These are phyloP conservation scores for Paragyromitra xinjiangensis DNA, from an alignment of 495 filamentous ascomycete species.

Conservation along the genomic window DNA sequence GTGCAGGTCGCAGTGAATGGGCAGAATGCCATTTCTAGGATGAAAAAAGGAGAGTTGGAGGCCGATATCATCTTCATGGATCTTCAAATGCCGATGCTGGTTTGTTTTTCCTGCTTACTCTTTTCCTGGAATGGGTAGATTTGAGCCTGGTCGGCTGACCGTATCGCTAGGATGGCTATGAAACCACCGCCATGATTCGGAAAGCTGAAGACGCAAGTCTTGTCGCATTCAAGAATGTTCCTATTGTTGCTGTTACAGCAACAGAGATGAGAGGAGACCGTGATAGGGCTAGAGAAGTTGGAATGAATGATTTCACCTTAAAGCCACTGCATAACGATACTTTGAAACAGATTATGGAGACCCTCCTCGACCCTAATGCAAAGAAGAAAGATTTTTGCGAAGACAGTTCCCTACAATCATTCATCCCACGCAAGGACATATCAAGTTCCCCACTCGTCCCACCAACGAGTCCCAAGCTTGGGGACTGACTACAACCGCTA, in stretches of 20 bases:
- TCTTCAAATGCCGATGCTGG: conserved; percentile 55
- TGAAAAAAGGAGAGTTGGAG: conserved; percentile 34
- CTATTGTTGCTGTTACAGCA: conserved; percentile 51
- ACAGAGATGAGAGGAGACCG: conserved; percentile 46
- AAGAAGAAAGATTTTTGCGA: conserved; percentile 1
- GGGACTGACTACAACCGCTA: not conserved
- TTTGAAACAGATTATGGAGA: conserved; percentile 44
- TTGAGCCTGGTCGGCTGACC: not conserved
- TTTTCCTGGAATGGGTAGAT: not conserved
- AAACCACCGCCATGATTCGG: conserved; percentile 50
- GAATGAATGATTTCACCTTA: conserved; percentile 52
- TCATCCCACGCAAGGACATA: conserved; percentile 1
- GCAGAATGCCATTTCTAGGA: conserved; percentile 41
- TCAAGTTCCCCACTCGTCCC: not conserved
- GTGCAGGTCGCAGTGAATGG: conserved; percentile 51
- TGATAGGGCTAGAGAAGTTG: conserved; percentile 42
- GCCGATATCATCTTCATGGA: conserved; percentile 55
- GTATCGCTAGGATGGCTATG: conserved; percentile 47
- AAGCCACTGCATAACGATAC: conserved; percentile 47
- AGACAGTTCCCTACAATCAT: not conserved
- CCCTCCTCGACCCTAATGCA: conserved; percentile 37
- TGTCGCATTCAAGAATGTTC: conserved; percentile 39
- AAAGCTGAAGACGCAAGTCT: conserved; percentile 27
- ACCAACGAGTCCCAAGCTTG: not conserved
- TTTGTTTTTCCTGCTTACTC: conserved; percentile 10